Conservation (phyloP, 2,329 filamentous ascomycete species). For the Trichoderma guizhouense region DNA sequence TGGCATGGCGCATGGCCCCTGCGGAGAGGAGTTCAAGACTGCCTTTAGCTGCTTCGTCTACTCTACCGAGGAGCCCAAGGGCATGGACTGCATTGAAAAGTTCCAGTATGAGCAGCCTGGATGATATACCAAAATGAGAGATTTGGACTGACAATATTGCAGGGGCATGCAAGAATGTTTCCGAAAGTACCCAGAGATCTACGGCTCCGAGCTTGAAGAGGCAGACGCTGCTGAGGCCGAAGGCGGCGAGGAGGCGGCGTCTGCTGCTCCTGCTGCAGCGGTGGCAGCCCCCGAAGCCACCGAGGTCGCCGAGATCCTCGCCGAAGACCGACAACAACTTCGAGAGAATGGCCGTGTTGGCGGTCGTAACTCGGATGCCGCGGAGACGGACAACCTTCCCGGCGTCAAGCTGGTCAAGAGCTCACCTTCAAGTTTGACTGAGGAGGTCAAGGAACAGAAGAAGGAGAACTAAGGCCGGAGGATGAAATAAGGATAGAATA, state of each 20-base stretch:
- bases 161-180: slow-evolving; percentile 99
- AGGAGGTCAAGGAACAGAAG: slow-evolving; percentile 30
- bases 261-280: neutral
- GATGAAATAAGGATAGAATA: neutral
- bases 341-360: slow-evolving; percentile 4
- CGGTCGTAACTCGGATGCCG: slow-evolving; percentile 1
- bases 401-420: slow-evolving; percentile 13
- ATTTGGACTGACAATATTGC: slow-evolving; percentile 27
- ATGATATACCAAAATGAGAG: neutral
- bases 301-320: slow-evolving; percentile 4
- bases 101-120: slow-evolving; percentile 71
- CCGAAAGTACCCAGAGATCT: slow-evolving; percentile 85
- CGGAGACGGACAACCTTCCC: slow-evolving; percentile 20
- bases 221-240: slow-evolving; percentile 28
- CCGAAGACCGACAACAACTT: slow-evolving; percentile 11
- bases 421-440: slow-evolving; percentile 22
- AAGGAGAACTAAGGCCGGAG: slow-evolving; percentile 18
- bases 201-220: slow-evolving; percentile 75
- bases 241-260: slow-evolving; percentile 23
- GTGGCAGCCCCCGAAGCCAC: slow-evolving; percentile 4
- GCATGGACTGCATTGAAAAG: slow-evolving; percentile 95
- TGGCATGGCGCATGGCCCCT: slow-evolving; percentile 94
- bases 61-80: slow-evolving; percentile 91
- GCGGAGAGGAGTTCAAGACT: slow-evolving; percentile 89
- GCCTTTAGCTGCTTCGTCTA: slow-evolving; percentile 99